Conservation (phyloP, 805 yeast species). For the Sugiyamaella americana region DNA sequence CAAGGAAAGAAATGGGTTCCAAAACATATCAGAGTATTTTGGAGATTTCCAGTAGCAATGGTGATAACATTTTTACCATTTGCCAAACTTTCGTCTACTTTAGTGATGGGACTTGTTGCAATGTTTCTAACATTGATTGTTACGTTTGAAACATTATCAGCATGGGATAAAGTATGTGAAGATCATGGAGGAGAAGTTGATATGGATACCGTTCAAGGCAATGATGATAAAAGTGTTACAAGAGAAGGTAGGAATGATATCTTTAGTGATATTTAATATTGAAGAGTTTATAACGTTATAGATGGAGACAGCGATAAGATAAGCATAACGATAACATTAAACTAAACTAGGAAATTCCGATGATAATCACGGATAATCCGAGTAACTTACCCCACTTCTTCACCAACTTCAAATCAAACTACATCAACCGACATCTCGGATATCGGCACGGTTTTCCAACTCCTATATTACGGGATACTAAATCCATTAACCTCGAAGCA, state of each 20-base stretch:
- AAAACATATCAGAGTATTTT: constrained; percentile 36
- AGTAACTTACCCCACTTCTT: no score
- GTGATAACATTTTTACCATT: constrained; percentile 40
- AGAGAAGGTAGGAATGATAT: neutral
- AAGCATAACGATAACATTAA: no score
- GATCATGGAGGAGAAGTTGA: neutral
- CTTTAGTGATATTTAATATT: no score
- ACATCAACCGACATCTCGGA: no score
- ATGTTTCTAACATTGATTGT: constrained; percentile 32
- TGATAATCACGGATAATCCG: no score
- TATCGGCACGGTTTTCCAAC: no score
- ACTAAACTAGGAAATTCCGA: no score
- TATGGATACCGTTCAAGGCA: neutral
- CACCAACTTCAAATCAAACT: no score
- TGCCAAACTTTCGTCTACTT: constrained; percentile 37
- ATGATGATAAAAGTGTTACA: neutral
- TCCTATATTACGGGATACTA: no score
- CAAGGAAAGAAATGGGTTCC: constrained; percentile 29
- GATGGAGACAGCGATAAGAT: no score
- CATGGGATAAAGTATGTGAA: constrained; percentile 5
- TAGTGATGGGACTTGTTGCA: constrained; percentile 41
- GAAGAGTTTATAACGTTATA: no score
- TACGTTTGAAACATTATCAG: constrained; percentile 33
- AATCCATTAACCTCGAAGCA: no score
- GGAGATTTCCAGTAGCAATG: constrained; percentile 39